Evolutionary conservation across 257 asterid species (phyloP).

Genomic region (Nicotiana obtusifolia): DNA sequence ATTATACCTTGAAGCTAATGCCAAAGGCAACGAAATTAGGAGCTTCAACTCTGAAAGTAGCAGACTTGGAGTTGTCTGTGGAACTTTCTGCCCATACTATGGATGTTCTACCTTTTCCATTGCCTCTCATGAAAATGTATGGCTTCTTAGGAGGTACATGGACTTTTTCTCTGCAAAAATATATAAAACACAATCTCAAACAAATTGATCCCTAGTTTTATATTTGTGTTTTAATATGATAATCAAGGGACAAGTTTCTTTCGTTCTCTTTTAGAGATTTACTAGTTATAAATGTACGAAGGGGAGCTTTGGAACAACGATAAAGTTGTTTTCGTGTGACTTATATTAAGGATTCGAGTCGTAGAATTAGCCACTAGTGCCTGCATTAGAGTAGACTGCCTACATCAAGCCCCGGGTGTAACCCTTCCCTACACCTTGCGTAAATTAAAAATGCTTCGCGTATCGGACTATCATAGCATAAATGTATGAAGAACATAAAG

Average conservation of each 20-base stretch:
- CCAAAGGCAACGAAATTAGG: conserved; percentile 73
- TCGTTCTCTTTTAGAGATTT: no score
- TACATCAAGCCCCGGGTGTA: no score
- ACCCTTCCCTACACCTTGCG: no score
- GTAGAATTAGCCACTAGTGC: no score
- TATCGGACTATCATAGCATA: fast-evolving
- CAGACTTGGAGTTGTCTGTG: conserved; percentile 32
- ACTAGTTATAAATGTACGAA: no score
- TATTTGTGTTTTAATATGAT: no score
- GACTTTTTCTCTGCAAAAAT: conserved; percentile 56
- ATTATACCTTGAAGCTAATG: conserved; percentile 66
- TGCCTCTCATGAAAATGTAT: conserved; percentile 69
- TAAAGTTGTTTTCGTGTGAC: no score
- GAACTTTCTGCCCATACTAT: conserved; percentile 60
- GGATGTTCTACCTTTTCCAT: conserved; percentile 56
- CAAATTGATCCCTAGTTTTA: background rate
- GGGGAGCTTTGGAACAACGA: no score
- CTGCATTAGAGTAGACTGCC: no score
- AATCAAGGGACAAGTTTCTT: no score
- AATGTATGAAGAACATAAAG: no score
- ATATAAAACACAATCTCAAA: background rate
- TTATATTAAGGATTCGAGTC: no score
- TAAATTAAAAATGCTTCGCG: fast-evolving
- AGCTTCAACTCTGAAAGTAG: conserved; percentile 65
- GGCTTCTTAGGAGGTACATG: conserved; percentile 54